Percentiles rank a stretch among this genome's conserved stretches.
phyloP scores from a whole-genome alignment of 441 rosid genomes.

The Adansonia rubrostipa region DNA sequence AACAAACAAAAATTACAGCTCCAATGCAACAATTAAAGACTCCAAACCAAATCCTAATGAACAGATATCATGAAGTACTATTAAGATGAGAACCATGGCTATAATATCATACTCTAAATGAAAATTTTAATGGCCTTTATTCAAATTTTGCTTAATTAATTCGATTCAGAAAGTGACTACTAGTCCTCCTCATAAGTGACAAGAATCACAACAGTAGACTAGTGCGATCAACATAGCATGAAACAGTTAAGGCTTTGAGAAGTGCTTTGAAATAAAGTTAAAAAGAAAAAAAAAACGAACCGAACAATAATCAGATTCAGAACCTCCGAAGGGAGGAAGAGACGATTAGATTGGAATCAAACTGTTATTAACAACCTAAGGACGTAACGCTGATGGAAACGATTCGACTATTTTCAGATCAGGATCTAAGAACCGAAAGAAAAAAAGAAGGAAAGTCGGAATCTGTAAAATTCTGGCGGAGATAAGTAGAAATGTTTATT shows the following conservation, averaged over 20 bases:
- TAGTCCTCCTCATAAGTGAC: not conserved
- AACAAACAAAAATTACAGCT: not conserved
- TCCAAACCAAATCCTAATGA: not conserved
- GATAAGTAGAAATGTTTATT: not conserved
- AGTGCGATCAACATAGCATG: not conserved
- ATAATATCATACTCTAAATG: too few species aligned
- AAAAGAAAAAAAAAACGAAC: not conserved
- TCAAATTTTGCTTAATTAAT: not conserved
- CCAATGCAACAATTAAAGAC: not conserved
- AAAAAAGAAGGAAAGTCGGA: not conserved
- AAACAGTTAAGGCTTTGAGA: not conserved
- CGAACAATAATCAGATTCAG: slow-evolving; percentile 17
- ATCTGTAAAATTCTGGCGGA: not conserved
- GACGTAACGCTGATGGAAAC: not conserved
- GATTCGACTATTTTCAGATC: slow-evolving; percentile 28
- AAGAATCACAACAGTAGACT: slow-evolving; percentile 7
- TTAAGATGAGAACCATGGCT: not conserved
- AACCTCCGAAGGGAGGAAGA: not conserved
- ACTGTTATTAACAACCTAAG: slow-evolving; percentile 5
- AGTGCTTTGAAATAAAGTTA: not conserved
- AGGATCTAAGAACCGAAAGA: slow-evolving; percentile 20
- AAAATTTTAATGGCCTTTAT: not conserved
- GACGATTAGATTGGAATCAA: slow-evolving; percentile 3
- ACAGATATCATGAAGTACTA: not conserved
- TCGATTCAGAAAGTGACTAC: not conserved